Evolutionary conservation across 495 filamentous ascomycete genomes (phyloP), one percentile per base, ranked within the genome.

Genomic region (Antarctomyces pellizariae): DNA sequence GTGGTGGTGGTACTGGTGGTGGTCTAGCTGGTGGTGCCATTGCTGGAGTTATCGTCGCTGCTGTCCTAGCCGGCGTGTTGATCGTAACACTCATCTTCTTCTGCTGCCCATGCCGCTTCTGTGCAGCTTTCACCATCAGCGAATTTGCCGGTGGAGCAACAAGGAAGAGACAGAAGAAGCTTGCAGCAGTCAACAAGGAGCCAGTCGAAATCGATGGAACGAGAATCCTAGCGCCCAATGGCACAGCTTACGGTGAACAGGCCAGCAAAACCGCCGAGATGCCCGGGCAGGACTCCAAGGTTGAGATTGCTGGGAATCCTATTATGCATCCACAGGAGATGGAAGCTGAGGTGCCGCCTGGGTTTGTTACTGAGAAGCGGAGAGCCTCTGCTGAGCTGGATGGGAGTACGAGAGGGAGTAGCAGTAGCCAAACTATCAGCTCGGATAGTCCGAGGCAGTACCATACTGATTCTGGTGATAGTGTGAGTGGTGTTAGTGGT

Each of bases 11-110:
- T 13, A 12, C 9, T 2, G 18, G 4, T 7, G 6, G 8, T n/a
- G 16, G 24, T 10, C 36, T 53, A 5, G 24, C 36, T 13, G 33
- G 35, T 9, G 49, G 49, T 11, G 41, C 43, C 2, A 46, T 53
- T 18, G 47, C 45, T 4, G 49, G 49, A 7, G 50, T 53, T 16
- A 39, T 47, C 1, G 30, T 50, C 11, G 49, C 40, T 1, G 18
- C 30, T n/a, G 17, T 50, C 0, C 30, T 36, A 4, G 23, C 18
- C n/a, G 33, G 21, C 13, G 10, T 42, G 4, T 24, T 52, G 1
- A 5, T 47, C 3, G 29, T 8, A 3, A 36, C 28, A 3, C 17
- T 35, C 11, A 36, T 43, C 5, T 26, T 39, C 20, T 24, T 36
- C 16, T 31, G 39, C 25, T 21, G 44, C 17, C 40, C 38, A 10